A percentile compares a stretch with the other conserved stretches of the same genome.
phyloP scores from a whole-genome alignment of 2,329 filamentous ascomycete species.

The Xylariaceae sp. region DNA sequence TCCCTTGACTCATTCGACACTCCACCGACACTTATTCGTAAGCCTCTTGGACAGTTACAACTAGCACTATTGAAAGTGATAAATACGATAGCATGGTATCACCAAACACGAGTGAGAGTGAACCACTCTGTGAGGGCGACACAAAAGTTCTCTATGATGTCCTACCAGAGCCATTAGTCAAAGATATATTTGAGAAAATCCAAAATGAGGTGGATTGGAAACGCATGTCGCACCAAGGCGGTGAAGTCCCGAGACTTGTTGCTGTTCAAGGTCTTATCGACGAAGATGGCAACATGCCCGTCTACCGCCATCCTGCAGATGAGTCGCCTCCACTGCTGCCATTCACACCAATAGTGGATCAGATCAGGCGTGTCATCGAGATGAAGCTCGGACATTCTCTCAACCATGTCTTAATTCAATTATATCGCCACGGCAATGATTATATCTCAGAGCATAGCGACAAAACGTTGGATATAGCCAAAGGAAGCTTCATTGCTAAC shows the following conservation, averaged over 20 bases:
- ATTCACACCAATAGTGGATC: constrained; percentile 71
- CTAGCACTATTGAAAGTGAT: too few species aligned
- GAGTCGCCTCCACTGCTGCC: constrained; percentile 74
- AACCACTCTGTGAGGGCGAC: constrained; percentile 74
- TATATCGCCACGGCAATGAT: constrained; percentile 85
- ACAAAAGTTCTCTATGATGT: constrained; percentile 71
- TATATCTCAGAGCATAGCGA: constrained; percentile 97
- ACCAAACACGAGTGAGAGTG: constrained; percentile 32
- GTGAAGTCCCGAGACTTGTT: constrained; percentile 86
- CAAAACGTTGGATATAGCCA: constrained; percentile 88
- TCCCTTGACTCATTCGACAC: constrained; percentile 8
- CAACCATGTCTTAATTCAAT: constrained; percentile 90
- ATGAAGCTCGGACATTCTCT: constrained; percentile 71
- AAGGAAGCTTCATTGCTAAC: constrained; percentile 82
- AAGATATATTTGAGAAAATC: constrained; percentile 66
- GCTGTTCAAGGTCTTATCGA: constrained; percentile 78
- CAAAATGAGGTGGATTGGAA: constrained; percentile 80
- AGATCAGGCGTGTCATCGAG: constrained; percentile 68
- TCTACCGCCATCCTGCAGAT: constrained; percentile 95
- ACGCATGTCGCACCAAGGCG: constrained; percentile 87
- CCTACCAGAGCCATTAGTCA: constrained; percentile 55
- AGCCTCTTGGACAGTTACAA: background rate
- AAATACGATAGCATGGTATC: too few species aligned
- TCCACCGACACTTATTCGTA: constrained; percentile 10
- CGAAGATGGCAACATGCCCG: constrained; percentile 70